phyloP scores from a whole-genome alignment of 768 basidiomycete genomes.

The Mycena capillaripes region DNA sequence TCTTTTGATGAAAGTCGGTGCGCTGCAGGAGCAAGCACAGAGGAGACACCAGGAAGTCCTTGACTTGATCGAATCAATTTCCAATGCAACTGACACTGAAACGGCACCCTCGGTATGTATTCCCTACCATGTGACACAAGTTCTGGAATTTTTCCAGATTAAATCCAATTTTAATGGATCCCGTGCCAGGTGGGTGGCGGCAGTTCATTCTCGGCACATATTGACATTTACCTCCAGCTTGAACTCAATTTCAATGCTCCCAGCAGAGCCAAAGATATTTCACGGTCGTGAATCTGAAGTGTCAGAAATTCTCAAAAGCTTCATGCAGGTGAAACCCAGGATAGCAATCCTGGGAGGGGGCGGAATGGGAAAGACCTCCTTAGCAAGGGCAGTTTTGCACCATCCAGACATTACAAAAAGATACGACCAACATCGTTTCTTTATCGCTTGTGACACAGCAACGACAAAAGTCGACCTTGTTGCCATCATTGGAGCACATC shows the following conservation, averaged over 20 bases:
- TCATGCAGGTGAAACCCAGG: neutral
- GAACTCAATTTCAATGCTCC: neutral
- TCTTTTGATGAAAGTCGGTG: too few relatives aligned
- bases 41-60: conserved; percentile 3
- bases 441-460: conserved; percentile 1
- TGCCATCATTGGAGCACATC: neutral
- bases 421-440: neutral
- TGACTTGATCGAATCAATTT: neutral
- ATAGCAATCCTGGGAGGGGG: conserved; percentile 11
- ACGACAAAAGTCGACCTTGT: neutral
- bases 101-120: neutral
- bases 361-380: conserved; percentile 10
- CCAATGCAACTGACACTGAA: neutral
- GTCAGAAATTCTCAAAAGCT: neutral
- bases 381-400: neutral
- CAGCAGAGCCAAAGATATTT: neutral
- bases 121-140: neutral
- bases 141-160: too few relatives aligned
- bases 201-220: neutral
- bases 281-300: conserved; percentile 10
- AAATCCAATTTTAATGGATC: neutral
- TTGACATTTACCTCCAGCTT: neutral
- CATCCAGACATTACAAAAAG: neutral
- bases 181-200: neutral
- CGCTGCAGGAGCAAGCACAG: neutral